Evolutionary conservation across 2,329 filamentous ascomycete genomes (phyloP).

Genomic region (Aspergillus quadrilineatus): DNA sequence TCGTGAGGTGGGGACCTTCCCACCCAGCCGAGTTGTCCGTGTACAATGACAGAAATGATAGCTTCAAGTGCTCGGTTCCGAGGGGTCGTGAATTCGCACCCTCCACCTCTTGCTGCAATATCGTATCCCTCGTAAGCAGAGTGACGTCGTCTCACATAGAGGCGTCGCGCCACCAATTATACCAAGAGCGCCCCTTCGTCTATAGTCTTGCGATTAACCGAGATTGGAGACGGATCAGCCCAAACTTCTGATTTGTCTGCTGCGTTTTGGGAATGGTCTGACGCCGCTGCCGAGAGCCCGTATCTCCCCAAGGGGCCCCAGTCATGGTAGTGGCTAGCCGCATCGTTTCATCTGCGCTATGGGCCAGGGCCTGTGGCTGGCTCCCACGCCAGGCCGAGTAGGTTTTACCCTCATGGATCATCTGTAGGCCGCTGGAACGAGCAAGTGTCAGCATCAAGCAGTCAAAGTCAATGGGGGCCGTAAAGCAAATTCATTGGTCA

Average conservation of each 20-base stretch:
- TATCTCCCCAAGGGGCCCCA: too few species aligned
- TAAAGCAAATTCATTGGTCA: background rate
- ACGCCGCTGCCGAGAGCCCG: too few species aligned
- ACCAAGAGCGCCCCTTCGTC: background rate
- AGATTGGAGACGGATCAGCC: slow-evolving; percentile 6
- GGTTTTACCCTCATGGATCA: background rate
- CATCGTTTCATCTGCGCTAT: background rate
- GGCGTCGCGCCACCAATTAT: slow-evolving; percentile 5
- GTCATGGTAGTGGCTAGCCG: background rate
- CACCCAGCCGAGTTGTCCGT: background rate
- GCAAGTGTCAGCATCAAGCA: background rate
- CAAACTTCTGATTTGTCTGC: background rate
- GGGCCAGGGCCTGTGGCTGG: background rate
- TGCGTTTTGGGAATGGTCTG: background rate
- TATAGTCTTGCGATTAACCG: slow-evolving; percentile 6
- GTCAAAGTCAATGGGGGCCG: background rate
- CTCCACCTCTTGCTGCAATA: background rate
- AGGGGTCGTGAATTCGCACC: background rate
- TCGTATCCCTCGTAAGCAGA: background rate
- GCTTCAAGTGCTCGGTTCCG: background rate
- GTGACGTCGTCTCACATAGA: slow-evolving; percentile 4
- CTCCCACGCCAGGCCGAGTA: slow-evolving; percentile 6
- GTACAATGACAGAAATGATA: slow-evolving; percentile 3
- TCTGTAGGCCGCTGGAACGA: slow-evolving; percentile 1
- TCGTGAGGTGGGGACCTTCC: background rate